These are phyloP conservation scores for Rhododendron simsii DNA, from an alignment of 148 eudicot species.

Conservation along the genomic window DNA sequence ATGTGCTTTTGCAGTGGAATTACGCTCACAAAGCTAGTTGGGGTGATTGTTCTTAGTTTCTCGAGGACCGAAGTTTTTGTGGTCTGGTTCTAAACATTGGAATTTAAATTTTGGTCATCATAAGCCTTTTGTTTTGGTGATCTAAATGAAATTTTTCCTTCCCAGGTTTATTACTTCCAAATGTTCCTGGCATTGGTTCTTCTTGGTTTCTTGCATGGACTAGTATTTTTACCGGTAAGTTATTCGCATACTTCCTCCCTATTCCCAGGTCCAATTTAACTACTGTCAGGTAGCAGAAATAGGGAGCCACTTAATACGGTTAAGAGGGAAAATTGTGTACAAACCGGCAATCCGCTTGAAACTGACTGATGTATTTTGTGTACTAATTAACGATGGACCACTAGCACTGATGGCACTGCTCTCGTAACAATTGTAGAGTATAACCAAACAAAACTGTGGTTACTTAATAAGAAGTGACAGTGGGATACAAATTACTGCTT, in stretches of 20 bases:
- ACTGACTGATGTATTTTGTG: neutral
- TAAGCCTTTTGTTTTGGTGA: neutral
- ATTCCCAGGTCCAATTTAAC: neutral
- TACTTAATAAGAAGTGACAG: neutral
- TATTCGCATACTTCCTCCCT: neutral
- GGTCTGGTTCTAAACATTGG: slow-evolving; percentile 37
- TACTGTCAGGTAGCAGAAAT: neutral
- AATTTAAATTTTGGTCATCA: neutral
- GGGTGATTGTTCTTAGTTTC: slow-evolving; percentile 91
- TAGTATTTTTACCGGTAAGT: slow-evolving; percentile 92
- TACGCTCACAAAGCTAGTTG: slow-evolving; percentile 92
- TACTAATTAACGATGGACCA: neutral
- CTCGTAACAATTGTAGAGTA: neutral
- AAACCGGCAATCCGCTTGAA: neutral
- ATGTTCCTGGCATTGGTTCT: slow-evolving; percentile 94
- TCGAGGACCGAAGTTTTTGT: slow-evolving; percentile 94
- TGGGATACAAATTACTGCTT: neutral
- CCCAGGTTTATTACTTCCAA: slow-evolving; percentile 96
- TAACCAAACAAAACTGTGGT: neutral
- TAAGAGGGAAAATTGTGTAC: neutral
- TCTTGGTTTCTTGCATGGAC: slow-evolving; percentile 96
- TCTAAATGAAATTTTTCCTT: neutral
- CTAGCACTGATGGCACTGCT: no score
- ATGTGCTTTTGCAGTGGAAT: slow-evolving; percentile 70
- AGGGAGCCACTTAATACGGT: neutral